Base-by-base conservation (phyloP, 2,329 filamentous ascomycete genomes). In the Oidium heveae region DNA sequence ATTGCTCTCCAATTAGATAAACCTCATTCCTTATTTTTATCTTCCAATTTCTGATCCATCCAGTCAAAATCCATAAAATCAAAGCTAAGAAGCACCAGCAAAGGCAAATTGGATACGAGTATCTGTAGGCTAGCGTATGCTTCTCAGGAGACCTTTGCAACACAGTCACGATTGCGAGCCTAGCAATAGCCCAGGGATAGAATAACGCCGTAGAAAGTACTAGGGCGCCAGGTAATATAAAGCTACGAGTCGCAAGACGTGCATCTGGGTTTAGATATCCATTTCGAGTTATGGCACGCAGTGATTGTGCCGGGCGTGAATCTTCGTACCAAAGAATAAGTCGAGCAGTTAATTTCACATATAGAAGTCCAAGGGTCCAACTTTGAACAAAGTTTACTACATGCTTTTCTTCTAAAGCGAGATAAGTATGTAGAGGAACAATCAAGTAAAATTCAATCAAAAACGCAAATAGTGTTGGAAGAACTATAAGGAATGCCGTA, bases 321-420 rank as follows among this genome's bases (percentile, higher is more conserved):
- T 79, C 74, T 9, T 78, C 76, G 58, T 86, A 74, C 62, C 81
- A 74, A 13, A 82, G 71, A 28, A 87, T 72, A 61, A 86, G 69
- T 41, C 83, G 80, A 16, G 79, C 75, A 0, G 77, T 77, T 61
- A 96, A 78, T 59, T 94, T 88, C 33, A 93, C 74, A 66, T 94
- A 95, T 2, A 98, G 74, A 22, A 98, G 75, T 4, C 91, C 91
- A 0, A 98, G 72, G 0, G 88, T 94, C 87, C 89, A 98, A 56
- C 88, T 82, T 65, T 96, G 89, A 44, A 96, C 81, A 57, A 96
- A 74, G 58, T 93, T 83, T 44, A 96, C 77, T 8, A 81, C 84
- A 63, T 93, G 86, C 16, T 67, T 66, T 53, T 69, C 72, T 49
- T 61, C 60, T 24, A 55, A 56, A 39, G 54, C 64, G 62, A 58